phyloP scores from a whole-genome alignment of 768 basidiomycete genomes.

The Podaxis sp. region DNA sequence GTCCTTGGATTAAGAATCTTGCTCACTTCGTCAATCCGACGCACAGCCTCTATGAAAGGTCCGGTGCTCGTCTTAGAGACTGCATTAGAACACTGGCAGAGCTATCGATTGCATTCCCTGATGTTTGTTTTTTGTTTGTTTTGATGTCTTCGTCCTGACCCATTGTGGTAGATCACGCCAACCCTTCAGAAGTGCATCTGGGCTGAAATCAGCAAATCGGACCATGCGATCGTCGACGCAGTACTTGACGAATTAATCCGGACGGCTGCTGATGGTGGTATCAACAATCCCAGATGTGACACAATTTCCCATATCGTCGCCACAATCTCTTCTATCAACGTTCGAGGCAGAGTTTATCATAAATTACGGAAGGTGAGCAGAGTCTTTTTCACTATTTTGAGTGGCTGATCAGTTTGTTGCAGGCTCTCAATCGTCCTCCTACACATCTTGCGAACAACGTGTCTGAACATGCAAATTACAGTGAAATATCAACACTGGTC shows the following conservation, averaged over 20 bases:
- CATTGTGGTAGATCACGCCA: slow-evolving; percentile 48
- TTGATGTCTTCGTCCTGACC: slow-evolving; percentile 2
- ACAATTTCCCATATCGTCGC: slow-evolving; percentile 70
- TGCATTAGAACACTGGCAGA: slow-evolving; percentile 78
- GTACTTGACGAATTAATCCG: slow-evolving; percentile 78
- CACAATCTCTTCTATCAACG: slow-evolving; percentile 68
- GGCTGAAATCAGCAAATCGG: slow-evolving; percentile 69
- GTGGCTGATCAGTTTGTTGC: background rate
- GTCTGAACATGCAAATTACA: slow-evolving; percentile 71
- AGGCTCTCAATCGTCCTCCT: slow-evolving; percentile 75
- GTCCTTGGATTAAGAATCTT: slow-evolving; percentile 86
- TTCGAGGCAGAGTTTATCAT: slow-evolving; percentile 73
- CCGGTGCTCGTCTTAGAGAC: slow-evolving; percentile 73
- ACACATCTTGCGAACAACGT: slow-evolving; percentile 58
- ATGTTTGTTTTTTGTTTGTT: slow-evolving; percentile 38
- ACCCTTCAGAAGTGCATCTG: slow-evolving; percentile 74
- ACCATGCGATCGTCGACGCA: slow-evolving; percentile 61
- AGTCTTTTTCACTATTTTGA: background rate
- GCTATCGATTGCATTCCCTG: slow-evolving; percentile 64
- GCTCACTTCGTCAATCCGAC: slow-evolving; percentile 66
- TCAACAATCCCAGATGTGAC: slow-evolving; percentile 73
- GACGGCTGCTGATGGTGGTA: slow-evolving; percentile 78
- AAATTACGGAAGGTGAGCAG: slow-evolving; percentile 69
- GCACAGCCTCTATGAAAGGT: slow-evolving; percentile 61
- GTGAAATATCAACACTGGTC: slow-evolving; percentile 74